These are phyloP conservation scores for Porcisia deanei DNA, from an alignment of 208 protist species.

Conservation along the genomic window DNA sequence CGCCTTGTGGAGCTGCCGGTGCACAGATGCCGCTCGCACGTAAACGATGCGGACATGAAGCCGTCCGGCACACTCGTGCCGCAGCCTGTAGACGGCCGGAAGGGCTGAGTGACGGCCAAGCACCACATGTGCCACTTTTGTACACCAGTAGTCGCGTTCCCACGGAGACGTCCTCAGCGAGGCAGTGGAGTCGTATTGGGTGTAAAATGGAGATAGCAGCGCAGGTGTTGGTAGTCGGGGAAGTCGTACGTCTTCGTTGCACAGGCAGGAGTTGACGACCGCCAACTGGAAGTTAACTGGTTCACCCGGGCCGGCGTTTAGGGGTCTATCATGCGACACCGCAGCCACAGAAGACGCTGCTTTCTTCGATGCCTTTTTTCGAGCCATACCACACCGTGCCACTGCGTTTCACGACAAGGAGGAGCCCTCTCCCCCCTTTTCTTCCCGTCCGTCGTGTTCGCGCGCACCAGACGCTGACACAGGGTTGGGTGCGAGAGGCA, in stretches of 20 bases:
- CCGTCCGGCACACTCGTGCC: slow-evolving; percentile 62
- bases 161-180: slow-evolving; percentile 8
- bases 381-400: neutral
- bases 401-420: neutral
- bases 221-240: slow-evolving; percentile 47
- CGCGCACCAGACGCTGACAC: neutral
- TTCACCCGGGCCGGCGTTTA: neutral
- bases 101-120: slow-evolving; percentile 66
- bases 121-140: slow-evolving; percentile 58
- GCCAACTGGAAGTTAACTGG: slow-evolving; percentile 30
- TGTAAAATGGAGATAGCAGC: slow-evolving; percentile 58
- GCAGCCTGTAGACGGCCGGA: slow-evolving; percentile 38
- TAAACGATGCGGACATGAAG: slow-evolving; percentile 72
- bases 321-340: neutral
- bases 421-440: too few species aligned
- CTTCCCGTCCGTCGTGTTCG: neutral
- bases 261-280: slow-evolving; percentile 56
- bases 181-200: slow-evolving; percentile 5
- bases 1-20: slow-evolving; percentile 15
- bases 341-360: neutral
- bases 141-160: slow-evolving; percentile 50
- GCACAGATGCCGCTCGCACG: slow-evolving; percentile 30
- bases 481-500: neutral
- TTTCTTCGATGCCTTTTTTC: neutral
- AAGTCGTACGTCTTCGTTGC: slow-evolving; percentile 55